Conservation (phyloP, 331 rosid species). For the Quercus tomentella region DNA sequence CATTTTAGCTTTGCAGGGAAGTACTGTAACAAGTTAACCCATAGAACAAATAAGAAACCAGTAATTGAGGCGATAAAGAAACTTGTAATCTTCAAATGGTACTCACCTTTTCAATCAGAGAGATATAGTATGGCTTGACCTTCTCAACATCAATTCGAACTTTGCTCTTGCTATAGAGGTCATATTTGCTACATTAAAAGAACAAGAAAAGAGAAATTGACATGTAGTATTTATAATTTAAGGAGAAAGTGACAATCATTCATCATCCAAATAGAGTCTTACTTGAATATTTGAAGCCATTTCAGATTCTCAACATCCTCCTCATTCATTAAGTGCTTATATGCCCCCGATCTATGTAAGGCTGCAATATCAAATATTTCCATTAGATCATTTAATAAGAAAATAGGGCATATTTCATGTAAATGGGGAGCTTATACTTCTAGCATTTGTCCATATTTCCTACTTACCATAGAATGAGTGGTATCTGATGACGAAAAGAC, state of each 20-base stretch:
- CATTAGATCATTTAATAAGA: background rate
- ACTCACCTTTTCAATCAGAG: conserved; percentile 51
- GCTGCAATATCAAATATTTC: conserved; percentile 30
- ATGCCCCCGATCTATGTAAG: conserved; percentile 54
- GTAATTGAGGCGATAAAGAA: background rate
- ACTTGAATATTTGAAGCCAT: conserved; percentile 77
- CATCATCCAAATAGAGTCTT: conserved; percentile 3
- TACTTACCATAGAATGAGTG: conserved; percentile 71
- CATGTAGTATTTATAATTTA: background rate
- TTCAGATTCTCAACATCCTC: conserved; percentile 63
- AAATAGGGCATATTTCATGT: background rate
- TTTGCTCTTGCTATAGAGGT: conserved; percentile 72
- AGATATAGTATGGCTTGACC: conserved; percentile 62
- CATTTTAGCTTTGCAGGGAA: conserved; percentile 67
- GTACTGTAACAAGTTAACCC: conserved; percentile 43
- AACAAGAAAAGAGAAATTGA: background rate
- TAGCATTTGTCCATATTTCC: background rate
- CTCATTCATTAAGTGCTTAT: conserved; percentile 62
- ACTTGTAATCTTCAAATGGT: background rate
- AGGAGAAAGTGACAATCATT: background rate
- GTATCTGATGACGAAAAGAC: conserved; percentile 65
- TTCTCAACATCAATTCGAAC: conserved; percentile 46
- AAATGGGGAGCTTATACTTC: background rate
- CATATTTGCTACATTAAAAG: conserved; percentile 49
- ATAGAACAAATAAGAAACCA: background rate